Evolutionary conservation across 2,329 filamentous ascomycete genomes (phyloP), one percentile per base, ranked within the genome.

Genomic region (Fusarium lyarnte): DNA sequence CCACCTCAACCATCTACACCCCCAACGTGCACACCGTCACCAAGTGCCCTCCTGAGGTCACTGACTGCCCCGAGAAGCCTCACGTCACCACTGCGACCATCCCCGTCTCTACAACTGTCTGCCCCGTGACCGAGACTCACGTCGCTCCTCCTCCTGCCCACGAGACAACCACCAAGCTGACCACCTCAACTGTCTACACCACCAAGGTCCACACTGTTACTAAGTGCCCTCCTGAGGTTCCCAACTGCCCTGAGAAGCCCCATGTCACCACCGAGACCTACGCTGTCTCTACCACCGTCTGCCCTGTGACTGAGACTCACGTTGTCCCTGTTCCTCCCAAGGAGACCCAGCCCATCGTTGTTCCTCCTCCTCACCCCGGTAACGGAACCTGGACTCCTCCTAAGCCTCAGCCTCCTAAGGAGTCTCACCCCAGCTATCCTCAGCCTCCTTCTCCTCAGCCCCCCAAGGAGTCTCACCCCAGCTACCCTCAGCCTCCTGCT

Each of bases 121-220:
- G 69, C 58, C 69, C 69, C 10, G 69, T 72, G n/a, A 69, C 69
- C 2, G 64, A 71, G 45, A 47, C 60, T 35, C 45, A 39, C 17
- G 35, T 31, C 19, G 33, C 9, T n/a, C 42, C 62, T 58, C 27
- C 52, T 47, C 62, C 62, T 31, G 35, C 14, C 12, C 57, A 63
- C 35, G 36, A 59, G 13, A 46, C 70, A 14, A 73, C 70, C n/a
- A 75, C 74, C 33, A 39, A 53, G 39, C 3, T 60, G 17, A 67
- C 31, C 11, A 67, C 63, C 36, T 74, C 70, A 1, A 72, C 72
- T 10, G n/a, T 71, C 29, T 73, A 74, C 72, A 76, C 63, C 43
- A 76, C 74, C 29, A 66, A 62, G 36, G 42, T 75, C 27, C 58
- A 58, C 38, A 76, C 74, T 29, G 61, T 76, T 12, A 76, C 74